Evolutionary conservation across 441 rosid genomes (phyloP), one percentile per base, ranked within the genome.

Genomic region (Bruguiera hainesii): DNA sequence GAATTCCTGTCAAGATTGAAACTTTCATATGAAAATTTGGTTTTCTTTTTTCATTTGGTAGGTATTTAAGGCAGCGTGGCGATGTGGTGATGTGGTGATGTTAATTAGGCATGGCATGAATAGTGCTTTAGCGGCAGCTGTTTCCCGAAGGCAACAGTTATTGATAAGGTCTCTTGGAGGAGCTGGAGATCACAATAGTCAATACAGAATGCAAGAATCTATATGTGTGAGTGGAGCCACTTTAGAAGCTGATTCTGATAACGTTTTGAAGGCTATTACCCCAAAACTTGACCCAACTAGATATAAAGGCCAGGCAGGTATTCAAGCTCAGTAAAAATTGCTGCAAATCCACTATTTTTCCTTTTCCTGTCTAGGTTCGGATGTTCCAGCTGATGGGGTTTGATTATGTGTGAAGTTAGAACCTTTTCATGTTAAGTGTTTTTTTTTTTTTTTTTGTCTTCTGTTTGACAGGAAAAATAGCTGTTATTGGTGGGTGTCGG

Each of bases 281-380:
- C 96, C 97, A 15, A 42, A 66, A 48, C 88, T 93, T 21, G 89
- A 83, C 68, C 89, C 73, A 1, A 71, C 63, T 67, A 83, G 79
- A 70, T 83, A 93, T 73, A 93, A 93, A 81, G 97, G 98, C 86
- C 98, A 93, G 77, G 98, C 98, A 62, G 98, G 98, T 93, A 37
- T 11, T 10, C 10, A 37, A 37, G 10, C 15, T 37, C 15, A 37
- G 46, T 10, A 11, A 37, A 37, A 37, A 37, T 37, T 37, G 46
- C 46, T 37, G 15, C 13, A 37, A 37, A 10, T 37, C 0, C 46
- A 10, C 15, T 37, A 0, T 11, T 11, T 37, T 37, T 37, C 15
- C 46, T 37, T 37, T 37, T 37, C 46, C 46, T 37, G 15, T 37
- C 10, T 37, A 37, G 46, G 46, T 9, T 37, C 10, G 46, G 4